Percentiles rank a stretch among this genome's conserved stretches.
Evolutionary conservation across 2,329 filamentous ascomycete species (phyloP).

Genomic region (Rosellinia necatrix): DNA sequence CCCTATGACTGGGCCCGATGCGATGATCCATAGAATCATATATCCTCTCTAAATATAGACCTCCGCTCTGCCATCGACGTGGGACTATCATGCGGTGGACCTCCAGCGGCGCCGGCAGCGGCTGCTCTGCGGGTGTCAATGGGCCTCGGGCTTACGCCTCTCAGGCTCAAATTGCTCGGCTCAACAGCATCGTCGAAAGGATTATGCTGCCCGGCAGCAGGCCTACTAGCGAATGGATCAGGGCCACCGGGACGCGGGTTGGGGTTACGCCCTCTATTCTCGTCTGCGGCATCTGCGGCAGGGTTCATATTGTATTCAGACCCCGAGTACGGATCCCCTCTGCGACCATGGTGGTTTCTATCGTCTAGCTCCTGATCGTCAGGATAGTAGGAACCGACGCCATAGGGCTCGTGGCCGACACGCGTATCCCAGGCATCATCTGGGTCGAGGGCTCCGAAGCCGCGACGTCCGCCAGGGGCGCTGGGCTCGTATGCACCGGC

Average conservation of each 20-base stretch:
- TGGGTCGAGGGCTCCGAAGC: slow-evolving; percentile 73
- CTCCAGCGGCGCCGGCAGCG: slow-evolving; percentile 12
- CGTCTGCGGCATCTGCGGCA: slow-evolving; percentile 31
- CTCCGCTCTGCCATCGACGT: slow-evolving; percentile 36
- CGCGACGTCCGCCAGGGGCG: slow-evolving; percentile 51
- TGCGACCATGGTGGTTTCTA: slow-evolving; percentile 28
- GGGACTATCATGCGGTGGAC: slow-evolving; percentile 33
- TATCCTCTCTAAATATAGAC: slow-evolving; percentile 39
- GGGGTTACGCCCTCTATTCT: slow-evolving; percentile 49
- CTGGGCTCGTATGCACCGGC: slow-evolving; percentile 71
- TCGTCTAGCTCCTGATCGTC: slow-evolving; percentile 76
- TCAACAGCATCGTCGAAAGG: slow-evolving; percentile 73
- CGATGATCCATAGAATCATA: slow-evolving; percentile 20
- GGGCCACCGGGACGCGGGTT: slow-evolving; percentile 46
- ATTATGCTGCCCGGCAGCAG: slow-evolving; percentile 52
- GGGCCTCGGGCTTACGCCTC: slow-evolving; percentile 79
- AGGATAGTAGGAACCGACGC: slow-evolving; percentile 21
- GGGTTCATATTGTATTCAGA: slow-evolving; percentile 57
- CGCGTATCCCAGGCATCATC: slow-evolving; percentile 86
- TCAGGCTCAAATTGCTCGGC: slow-evolving; percentile 63
- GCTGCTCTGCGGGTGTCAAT: slow-evolving; percentile 48
- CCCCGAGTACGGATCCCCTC: slow-evolving; percentile 28
- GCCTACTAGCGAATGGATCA: slow-evolving; percentile 38
- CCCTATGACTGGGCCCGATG: not conserved
- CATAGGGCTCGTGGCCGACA: slow-evolving; percentile 69